Percentiles rank a stretch among this genome's conserved stretches.
Evolutionary conservation across 2,329 filamentous ascomycete genomes (phyloP).

Genomic region (Acephala macrosclerotiorum): DNA sequence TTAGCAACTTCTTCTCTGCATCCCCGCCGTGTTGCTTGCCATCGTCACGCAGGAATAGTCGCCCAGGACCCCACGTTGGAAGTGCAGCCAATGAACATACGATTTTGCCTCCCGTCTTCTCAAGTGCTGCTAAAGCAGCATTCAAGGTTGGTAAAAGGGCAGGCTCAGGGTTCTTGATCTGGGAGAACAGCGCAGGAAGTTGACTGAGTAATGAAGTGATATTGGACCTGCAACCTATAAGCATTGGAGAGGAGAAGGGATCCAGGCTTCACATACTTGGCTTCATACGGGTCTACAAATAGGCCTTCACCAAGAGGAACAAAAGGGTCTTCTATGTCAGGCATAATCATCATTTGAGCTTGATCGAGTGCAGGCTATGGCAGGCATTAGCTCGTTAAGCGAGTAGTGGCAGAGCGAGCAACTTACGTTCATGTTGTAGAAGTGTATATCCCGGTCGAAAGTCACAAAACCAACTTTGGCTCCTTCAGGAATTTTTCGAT

Average conservation of each 20-base stretch:
- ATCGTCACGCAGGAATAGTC: slow-evolving; percentile 86
- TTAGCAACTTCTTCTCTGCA: slow-evolving; percentile 89
- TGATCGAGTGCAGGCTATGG: slow-evolving; percentile 75
- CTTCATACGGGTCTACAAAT: slow-evolving; percentile 94
- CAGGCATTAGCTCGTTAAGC: slow-evolving; percentile 23
- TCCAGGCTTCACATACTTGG: slow-evolving; percentile 63
- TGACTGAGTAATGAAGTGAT: slow-evolving; percentile 87
- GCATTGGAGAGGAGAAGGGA: not conserved
- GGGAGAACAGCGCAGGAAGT: slow-evolving; percentile 85
- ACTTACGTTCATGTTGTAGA: slow-evolving; percentile 91
- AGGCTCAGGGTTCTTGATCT: slow-evolving; percentile 89
- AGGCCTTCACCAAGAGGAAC: slow-evolving; percentile 89
- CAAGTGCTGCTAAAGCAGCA: slow-evolving; percentile 82
- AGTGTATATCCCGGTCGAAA: slow-evolving; percentile 96
- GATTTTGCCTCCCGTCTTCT: slow-evolving; percentile 90
- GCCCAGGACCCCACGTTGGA: slow-evolving; percentile 89
- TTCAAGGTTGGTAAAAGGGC: slow-evolving; percentile 85
- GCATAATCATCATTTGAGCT: slow-evolving; percentile 98
- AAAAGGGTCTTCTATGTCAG: slow-evolving; percentile 96
- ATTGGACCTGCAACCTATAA: slow-evolving; percentile 58
- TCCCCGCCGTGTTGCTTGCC: slow-evolving; percentile 86
- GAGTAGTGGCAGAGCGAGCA: not conserved
- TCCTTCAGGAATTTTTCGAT: slow-evolving; percentile 73
- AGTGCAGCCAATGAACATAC: slow-evolving; percentile 87
- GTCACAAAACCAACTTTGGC: slow-evolving; percentile 94